phyloP scores from a whole-genome alignment of 805 yeast genomes.

The Lipomyces mesembrius region DNA sequence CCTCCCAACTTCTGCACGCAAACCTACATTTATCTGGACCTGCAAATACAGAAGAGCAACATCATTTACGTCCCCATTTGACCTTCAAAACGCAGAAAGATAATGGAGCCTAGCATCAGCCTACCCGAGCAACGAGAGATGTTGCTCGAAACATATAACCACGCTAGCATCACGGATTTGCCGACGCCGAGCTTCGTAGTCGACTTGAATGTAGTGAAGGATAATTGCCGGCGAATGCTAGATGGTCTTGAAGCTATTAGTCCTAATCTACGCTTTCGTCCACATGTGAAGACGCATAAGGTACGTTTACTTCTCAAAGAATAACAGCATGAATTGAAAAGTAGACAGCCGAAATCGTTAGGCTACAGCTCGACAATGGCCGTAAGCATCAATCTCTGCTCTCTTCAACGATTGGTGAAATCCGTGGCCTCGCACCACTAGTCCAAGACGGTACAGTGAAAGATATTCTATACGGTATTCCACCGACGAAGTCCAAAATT shows the following conservation, averaged over 20 bases:
- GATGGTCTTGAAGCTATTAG: slow-evolving; percentile 49
- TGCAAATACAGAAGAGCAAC: background rate
- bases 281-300: slow-evolving; percentile 79
- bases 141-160: slow-evolving; percentile 41
- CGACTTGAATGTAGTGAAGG: slow-evolving; percentile 49
- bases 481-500: slow-evolving; percentile 56
- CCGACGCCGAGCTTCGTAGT: slow-evolving; percentile 67
- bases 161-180: slow-evolving; percentile 52
- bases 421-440: slow-evolving; percentile 55
- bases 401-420: slow-evolving; percentile 72
- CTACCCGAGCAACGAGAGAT: background rate
- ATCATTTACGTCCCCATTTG: background rate
- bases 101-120: slow-evolving; percentile 2
- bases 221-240: slow-evolving; percentile 58
- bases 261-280: slow-evolving; percentile 56
- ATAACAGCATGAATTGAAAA: slow-evolving; percentile 20
- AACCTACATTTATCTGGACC: too few relatives aligned
- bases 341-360: slow-evolving; percentile 64
- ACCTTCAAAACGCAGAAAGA: background rate
- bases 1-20: too few relatives aligned
- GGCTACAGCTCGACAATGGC: slow-evolving; percentile 49
- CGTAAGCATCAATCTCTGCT: slow-evolving; percentile 56
- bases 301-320: slow-evolving; percentile 30
- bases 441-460: slow-evolving; percentile 50
- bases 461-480: slow-evolving; percentile 62